A percentile compares a stretch with the other conserved stretches of the same genome.
Conservation (phyloP, 2,329 filamentous ascomycete genomes). For the Mycosphaerella sp. region DNA sequence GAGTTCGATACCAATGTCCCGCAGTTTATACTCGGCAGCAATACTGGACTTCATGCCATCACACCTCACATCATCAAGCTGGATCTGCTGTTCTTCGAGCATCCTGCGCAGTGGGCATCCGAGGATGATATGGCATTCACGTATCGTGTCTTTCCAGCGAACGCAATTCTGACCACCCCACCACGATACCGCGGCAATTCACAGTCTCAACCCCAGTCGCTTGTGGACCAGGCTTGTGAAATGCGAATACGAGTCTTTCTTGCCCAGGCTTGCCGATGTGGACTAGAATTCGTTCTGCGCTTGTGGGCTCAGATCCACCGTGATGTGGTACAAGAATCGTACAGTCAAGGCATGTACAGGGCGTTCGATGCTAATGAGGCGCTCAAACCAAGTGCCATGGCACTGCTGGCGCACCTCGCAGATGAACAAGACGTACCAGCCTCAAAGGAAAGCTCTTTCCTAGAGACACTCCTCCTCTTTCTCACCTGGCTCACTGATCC, state of each 20-base stretch:
- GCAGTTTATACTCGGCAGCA: not conserved
- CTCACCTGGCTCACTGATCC: constrained; percentile 1
- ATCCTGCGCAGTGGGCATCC: not conserved
- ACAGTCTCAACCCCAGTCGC: not conserved
- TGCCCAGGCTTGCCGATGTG: not conserved
- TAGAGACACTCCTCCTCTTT: not conserved
- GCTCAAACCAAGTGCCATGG: not conserved
- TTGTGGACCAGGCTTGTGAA: not conserved
- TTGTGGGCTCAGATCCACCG: constrained; percentile 1
- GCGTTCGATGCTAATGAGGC: not conserved
- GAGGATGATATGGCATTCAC: not conserved
- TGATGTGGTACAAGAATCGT: constrained; percentile 1
- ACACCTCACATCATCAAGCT: not conserved
- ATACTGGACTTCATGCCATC: not conserved
- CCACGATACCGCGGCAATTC: not conserved
- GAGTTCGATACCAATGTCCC: not conserved
- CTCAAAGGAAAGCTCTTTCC: not conserved
- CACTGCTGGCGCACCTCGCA: not conserved
- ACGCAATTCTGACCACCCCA: not conserved
- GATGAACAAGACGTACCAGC: not conserved
- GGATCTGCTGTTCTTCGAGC: constrained; percentile 1
- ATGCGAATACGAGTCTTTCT: not conserved
- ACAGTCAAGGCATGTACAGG: not conserved
- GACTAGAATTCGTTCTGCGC: not conserved
- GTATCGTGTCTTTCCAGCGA: not conserved